Conservation (phyloP, 2,329 filamentous ascomycete genomes). For the Paecilomyces sp. region DNA sequence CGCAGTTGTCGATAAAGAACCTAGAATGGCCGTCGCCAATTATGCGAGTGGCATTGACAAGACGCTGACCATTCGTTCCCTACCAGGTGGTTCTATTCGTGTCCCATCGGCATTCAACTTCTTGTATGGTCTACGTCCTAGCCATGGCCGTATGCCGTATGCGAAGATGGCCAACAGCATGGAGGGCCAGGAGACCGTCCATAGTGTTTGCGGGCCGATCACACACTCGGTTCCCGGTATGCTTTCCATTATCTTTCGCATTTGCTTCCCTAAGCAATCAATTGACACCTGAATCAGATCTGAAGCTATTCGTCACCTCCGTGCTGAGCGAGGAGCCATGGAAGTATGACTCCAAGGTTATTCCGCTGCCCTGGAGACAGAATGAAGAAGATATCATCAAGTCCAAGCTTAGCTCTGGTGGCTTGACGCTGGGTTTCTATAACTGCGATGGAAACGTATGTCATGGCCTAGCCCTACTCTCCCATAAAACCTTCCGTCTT, state of each 20-base stretch:
- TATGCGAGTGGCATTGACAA: background rate
- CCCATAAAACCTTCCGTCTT: background rate
- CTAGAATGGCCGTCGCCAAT: background rate
- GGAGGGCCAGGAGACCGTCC: conserved; percentile 27
- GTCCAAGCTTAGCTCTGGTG: conserved; percentile 1
- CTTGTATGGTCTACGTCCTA: conserved; percentile 34
- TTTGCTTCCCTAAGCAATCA: background rate
- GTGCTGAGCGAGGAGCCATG: conserved; percentile 30
- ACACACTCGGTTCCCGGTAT: conserved; percentile 18
- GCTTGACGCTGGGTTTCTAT: conserved; percentile 3
- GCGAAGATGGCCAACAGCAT: conserved; percentile 26
- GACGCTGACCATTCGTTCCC: background rate
- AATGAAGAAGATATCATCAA: conserved; percentile 1
- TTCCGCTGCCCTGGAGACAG: conserved; percentile 29
- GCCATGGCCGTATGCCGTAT: conserved; percentile 26
- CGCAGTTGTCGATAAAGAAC: background rate
- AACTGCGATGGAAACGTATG: conserved; percentile 1
- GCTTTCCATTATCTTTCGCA: conserved; percentile 11
- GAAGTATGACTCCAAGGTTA: conserved; percentile 27
- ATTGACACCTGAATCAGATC: conserved; percentile 4
- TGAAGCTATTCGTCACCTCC: conserved; percentile 21
- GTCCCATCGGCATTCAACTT: conserved; percentile 36
- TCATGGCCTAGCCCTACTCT: background rate
- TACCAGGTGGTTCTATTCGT: conserved; percentile 33
- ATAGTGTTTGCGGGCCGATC: conserved; percentile 27